Evolutionary conservation across 169 alveolate species (phyloP), one percentile per base, ranked within the genome.

Genomic region (Fabrea salina): DNA sequence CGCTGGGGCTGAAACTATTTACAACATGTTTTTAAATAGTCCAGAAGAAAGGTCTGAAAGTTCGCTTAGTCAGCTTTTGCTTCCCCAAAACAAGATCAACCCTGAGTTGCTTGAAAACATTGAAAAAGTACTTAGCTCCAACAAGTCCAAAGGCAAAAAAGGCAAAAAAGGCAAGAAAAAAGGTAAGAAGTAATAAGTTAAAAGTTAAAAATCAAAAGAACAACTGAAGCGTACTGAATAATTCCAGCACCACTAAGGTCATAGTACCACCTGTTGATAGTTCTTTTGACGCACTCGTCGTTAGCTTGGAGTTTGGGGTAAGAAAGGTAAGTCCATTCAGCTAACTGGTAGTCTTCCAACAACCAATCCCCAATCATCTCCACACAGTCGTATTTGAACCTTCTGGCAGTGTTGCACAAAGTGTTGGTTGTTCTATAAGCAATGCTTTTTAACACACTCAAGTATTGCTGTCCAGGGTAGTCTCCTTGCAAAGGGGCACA

Each of bases 161-260:
- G 78, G 78, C n/a, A 68, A 68, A 68, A 68, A 68, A 3, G 78
- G 78, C 3, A 68, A 68, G 35, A 68, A 68, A 68, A 61, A 61
- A 3, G 56, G 56, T 2, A 47, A 47, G 19, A 47, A 47, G 19
- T 47, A 47, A 47, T n/a, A 16, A 47, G 19, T 2, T 47, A 16
- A 47, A 47, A n/a, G n/a, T n/a, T n/a, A n/a, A n/a, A n/a, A n/a
- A n/a, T n/a, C n/a, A n/a, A n/a, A n/a, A n/a, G n/a, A n/a, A n/a
- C n/a, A n/a, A n/a, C n/a, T n/a, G n/a, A n/a, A n/a, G n/a, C n/a
- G n/a, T n/a, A n/a, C n/a, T n/a, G n/a, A n/a, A n/a, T n/a, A n/a
- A n/a, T n/a, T n/a, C n/a, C n/a, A n/a, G n/a, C n/a, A n/a, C n/a
- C n/a, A n/a, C n/a, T n/a, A n/a, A n/a, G n/a, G n/a, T n/a, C n/a